Base-by-base conservation (phyloP, 2,329 filamentous ascomycete species). In the Ceratocystis colombiana region DNA sequence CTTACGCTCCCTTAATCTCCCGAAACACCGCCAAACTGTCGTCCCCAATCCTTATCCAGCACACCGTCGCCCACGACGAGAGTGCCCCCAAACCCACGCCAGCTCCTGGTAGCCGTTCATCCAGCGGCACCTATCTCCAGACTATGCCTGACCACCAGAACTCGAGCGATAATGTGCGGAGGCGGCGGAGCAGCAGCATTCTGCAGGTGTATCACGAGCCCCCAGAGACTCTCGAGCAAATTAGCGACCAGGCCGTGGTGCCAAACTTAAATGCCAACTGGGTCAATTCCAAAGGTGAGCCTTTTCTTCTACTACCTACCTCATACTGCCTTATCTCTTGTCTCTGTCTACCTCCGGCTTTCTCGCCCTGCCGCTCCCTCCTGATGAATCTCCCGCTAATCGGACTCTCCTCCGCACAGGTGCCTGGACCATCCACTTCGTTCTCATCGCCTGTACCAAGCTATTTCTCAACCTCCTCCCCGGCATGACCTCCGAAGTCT, bases 221-320 rank as follows among this genome's bases (percentile, higher is more conserved):
- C 66, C 87, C 88, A 68, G 94, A 99, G 82, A 96, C 93, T 66
- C 86, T 96, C 74, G 94, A 99, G 81, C 94, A 96, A 78, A 90
- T 96, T 77, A 96, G 89, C 74, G 94, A 99, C 77, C 94, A 97
- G 81, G 89, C 91, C 67, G 89, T 90, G 46, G 81, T 96, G 72
- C 94, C 94, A 64, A 99, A 99, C 74, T 79, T 96, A 74, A 99
- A 99, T 77, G 91, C 94, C 71, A 90, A 96, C 79, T 99, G 94
- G 94, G 95, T 96, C 71, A 97, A 97, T 77, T 90, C 92, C 73
- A 99, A 99, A 85, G 94, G 94, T 97, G 67, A 55, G 45, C 61
- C 55, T 33, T 59, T 73, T 62, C 71, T 67, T 37, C 61, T 45
- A 5, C 20, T 53, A 17, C 7, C 25, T 28, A 17, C 17, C 25